Percentiles rank a stretch among this genome's conserved stretches.
Evolutionary conservation across 225 moss, liverwort and hornwort genomes (phyloP).

Genomic region (Marchantia polymorpha): DNA sequence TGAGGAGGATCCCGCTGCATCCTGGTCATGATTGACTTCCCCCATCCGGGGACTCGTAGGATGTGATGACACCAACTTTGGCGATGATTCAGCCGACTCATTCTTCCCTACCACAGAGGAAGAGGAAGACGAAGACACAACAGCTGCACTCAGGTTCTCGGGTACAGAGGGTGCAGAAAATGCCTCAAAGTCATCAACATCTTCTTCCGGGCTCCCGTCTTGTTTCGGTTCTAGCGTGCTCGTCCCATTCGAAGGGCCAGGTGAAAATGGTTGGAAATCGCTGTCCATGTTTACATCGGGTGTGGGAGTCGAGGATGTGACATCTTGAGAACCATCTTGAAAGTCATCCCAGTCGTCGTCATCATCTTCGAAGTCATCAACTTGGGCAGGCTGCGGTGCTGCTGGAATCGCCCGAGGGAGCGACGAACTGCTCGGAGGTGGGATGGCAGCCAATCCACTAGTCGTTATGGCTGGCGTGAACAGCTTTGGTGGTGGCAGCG

Average conservation of each 20-base stretch:
- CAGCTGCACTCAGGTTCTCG: not conserved
- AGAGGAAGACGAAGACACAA: not conserved
- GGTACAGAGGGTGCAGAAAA: slow-evolving; percentile 3
- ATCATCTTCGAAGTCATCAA: slow-evolving; percentile 52
- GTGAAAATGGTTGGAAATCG: slow-evolving; percentile 13
- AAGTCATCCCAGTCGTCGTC: slow-evolving; percentile 97
- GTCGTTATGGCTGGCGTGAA: slow-evolving; percentile 44
- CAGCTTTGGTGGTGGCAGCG: slow-evolving; percentile 44
- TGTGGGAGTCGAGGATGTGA: not conserved
- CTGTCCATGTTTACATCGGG: not conserved
- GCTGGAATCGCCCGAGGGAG: slow-evolving; percentile 50
- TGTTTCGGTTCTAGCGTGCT: not conserved
- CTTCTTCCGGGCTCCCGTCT: not conserved
- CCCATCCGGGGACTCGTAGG: not conserved
- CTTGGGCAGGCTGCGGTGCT: slow-evolving; percentile 43
- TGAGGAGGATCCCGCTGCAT: not conserved
- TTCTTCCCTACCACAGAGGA: no score
- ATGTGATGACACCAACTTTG: not conserved
- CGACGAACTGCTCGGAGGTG: slow-evolving; percentile 57
- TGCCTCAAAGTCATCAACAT: slow-evolving; percentile 1
- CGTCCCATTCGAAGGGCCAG: not conserved
- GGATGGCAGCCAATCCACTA: slow-evolving; percentile 45
- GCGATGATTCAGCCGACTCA: not conserved
- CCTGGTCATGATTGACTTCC: not conserved
- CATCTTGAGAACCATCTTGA: slow-evolving; percentile 54